Percentiles rank a stretch among this genome's conserved stretches.
phyloP scores from a whole-genome alignment of 805 yeast species.

The Cyberlindnera euphorbiiphila region DNA sequence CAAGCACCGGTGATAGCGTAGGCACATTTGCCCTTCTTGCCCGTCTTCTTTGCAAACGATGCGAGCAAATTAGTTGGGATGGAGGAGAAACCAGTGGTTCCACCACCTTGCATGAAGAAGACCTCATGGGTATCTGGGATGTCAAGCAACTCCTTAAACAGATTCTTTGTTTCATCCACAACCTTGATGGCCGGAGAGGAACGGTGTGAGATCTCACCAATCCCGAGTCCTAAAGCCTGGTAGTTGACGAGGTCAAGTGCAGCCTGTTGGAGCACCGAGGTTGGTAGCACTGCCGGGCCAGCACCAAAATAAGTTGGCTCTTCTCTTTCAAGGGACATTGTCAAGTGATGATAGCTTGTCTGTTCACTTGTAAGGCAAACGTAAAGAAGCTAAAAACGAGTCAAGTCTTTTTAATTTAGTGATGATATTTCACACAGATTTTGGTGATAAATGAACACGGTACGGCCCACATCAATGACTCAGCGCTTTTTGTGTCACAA shows the following conservation, averaged over 20 bases:
- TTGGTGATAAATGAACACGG: not conserved
- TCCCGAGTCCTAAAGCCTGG: slow-evolving; percentile 70
- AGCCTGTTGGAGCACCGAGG: slow-evolving; percentile 79
- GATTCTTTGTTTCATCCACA: slow-evolving; percentile 69
- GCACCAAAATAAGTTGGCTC: slow-evolving; percentile 91
- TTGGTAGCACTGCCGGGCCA: slow-evolving; percentile 95
- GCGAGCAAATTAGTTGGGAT: slow-evolving; percentile 81
- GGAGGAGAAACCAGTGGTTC: slow-evolving; percentile 92
- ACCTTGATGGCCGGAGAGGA: slow-evolving; percentile 76
- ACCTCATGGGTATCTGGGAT: slow-evolving; percentile 94
- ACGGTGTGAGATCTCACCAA: slow-evolving; percentile 96
- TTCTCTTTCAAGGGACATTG: slow-evolving; percentile 46
- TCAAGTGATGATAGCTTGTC: not conserved
- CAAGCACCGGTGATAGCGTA: slow-evolving; percentile 91
- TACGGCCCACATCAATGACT: slow-evolving; percentile 3
- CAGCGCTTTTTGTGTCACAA: too few relatives aligned
- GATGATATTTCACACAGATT: too few relatives aligned
- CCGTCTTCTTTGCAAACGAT: slow-evolving; percentile 63
- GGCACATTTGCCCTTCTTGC: slow-evolving; percentile 74
- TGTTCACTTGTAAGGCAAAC: too few relatives aligned
- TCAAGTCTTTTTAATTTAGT: too few relatives aligned
- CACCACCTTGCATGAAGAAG: slow-evolving; percentile 96
- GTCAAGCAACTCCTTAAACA: slow-evolving; percentile 57
- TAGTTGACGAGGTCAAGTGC: slow-evolving; percentile 77
- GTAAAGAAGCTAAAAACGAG: too few relatives aligned